Base-by-base conservation (phyloP, 2,329 filamentous ascomycete species). In the Dichotomopilus funicola region DNA sequence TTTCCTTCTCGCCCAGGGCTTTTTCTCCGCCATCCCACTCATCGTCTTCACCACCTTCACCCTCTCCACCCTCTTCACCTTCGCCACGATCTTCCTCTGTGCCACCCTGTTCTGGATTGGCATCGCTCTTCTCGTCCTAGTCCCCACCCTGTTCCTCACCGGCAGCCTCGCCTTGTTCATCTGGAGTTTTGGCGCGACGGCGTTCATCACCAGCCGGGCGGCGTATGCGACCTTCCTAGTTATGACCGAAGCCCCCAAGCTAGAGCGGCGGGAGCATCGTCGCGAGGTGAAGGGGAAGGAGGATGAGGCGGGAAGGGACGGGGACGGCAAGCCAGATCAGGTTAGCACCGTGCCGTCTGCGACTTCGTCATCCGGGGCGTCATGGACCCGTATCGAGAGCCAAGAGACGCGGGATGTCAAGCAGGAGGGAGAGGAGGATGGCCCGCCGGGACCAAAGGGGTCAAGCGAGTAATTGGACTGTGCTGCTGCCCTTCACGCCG, bases 61-160 rank as follows among this genome's bases (percentile, higher is more conserved):
- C 54, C 62, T 85, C 42, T 82, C 80, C 41, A 80, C 85, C 57
- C 70, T 85, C 59, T 68, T 84, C 59, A 79, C 89, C 67, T 80
- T 85, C 12, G 66, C 88, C 42, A 71, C 83, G 43, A 76, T 78
- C 35, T 85, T 84, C 10, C 64, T 88, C 41, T 64, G 84, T 54
- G 88, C 89, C 73, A 79, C 81, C 1, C 75, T 87, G 48, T 84
- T 87, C 73, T 86, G 83, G 75, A 78, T 83, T 52, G 81, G 83
- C 50, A 68, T 89, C 45, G 86, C 85, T 2, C 72, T 88, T 9
- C 67, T 89, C 48, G 67, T 91, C 42, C 77, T 94, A 12, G 71
- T 89, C 0, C 88, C 88, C 1, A 79, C 83, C 0, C 72, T 92
- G 40, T 80, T 88, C 68, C 68, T 89, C 59, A 85, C 86, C 2